Evolutionary conservation across 345 rosid species (phyloP), one percentile per base, ranked within the genome.

Genomic region (Eucalyptus guilfoylei): DNA sequence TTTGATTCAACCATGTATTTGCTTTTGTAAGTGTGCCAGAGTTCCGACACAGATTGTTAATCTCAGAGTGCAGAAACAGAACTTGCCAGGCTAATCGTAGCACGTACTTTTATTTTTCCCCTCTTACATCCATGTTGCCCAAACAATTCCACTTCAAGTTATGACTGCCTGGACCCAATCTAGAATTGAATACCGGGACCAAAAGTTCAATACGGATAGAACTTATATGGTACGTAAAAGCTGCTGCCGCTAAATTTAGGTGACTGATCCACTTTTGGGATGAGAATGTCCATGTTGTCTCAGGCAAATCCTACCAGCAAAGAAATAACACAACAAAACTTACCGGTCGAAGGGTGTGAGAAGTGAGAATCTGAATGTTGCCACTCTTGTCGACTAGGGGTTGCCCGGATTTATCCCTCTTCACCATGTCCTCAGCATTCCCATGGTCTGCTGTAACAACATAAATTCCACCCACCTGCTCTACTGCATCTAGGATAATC

Each of bases 351-450:
- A 97, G 98, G 80, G 99, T 98, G 93, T 98, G 99, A 86, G 99
- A 98, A 83, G 99, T 98, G 85, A 96, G 97, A 45, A 97, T 94
- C 94, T 98, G 99, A 90, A 98, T 90, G 14, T 94, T 93, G 86
- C 99, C 99, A 89, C 88, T 92, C 92, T 96, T 97, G 89, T 93
- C 98, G 49, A 92, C n/a, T 17, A 87, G 83, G 69, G 99, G 99
- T 91, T 95, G 91, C 15, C 98, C 99, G 34, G 97, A 90, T 87
- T 97, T 96, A 90, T 95, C 94, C 88, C 99, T 95, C 94, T 98
- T 98, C n/a, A 95, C 99, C 99, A 98, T 98, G 93, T 98, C 99
- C 94, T 98, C 99, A 2, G 99, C 99, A 88, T 98, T 98, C 62
- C 99, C 99, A 81, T 98, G 99, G 94, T 98, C 99, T 30, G 99